phyloP scores from a whole-genome alignment of 768 basidiomycete species.

The Naganishia friedmannii region DNA sequence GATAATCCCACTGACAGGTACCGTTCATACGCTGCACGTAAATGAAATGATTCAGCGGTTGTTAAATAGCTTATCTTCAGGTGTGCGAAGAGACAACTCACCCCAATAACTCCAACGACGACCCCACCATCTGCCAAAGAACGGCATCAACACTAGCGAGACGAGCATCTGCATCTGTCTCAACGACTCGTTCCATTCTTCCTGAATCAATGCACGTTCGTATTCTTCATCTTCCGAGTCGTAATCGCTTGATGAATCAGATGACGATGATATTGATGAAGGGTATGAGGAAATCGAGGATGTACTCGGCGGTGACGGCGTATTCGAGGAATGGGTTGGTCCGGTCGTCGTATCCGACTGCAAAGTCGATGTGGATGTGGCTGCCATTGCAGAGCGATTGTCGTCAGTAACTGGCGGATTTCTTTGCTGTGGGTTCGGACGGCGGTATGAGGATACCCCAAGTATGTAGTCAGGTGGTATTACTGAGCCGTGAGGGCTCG shows the following conservation, averaged over 20 bases:
- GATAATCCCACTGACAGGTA: constrained; percentile 59
- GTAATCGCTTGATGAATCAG: constrained; percentile 55
- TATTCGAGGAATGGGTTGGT: background rate
- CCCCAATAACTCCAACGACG: constrained; percentile 82
- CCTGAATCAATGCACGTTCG: constrained; percentile 60
- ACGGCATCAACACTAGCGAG: constrained; percentile 75
- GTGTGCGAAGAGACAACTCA: constrained; percentile 53
- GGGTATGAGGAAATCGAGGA: constrained; percentile 26
- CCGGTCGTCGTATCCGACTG: background rate
- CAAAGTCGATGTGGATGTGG: background rate
- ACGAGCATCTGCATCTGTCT: constrained; percentile 77
- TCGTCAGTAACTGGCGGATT: background rate
- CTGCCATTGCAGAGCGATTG: background rate
- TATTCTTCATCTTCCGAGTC: constrained; percentile 68
- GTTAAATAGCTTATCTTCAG: too few species aligned
- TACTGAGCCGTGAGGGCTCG: too few species aligned
- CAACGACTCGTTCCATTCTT: constrained; percentile 90
- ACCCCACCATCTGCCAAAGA: constrained; percentile 83
- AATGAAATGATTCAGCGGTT: background rate
- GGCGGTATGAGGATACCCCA: background rate
- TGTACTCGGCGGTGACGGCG: constrained; percentile 12
- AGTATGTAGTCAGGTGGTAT: too few species aligned
- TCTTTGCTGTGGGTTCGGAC: background rate
- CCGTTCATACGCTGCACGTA: constrained; percentile 20
- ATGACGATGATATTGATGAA: constrained; percentile 46